These are phyloP conservation scores for Glarea lozoyensis DNA, from an alignment of 495 filamentous ascomycete species.

Conservation along the genomic window DNA sequence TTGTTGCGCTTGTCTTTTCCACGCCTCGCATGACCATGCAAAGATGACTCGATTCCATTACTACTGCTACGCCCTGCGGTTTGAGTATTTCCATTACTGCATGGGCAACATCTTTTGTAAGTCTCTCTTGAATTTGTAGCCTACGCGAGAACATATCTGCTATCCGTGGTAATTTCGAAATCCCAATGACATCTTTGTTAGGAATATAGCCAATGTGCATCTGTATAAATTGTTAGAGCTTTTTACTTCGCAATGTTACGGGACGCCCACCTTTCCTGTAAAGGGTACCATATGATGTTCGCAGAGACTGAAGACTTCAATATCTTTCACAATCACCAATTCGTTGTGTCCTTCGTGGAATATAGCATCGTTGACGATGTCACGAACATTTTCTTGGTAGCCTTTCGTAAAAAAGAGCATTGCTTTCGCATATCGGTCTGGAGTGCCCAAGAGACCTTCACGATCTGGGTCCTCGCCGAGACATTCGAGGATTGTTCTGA, in stretches of 20 bases:
- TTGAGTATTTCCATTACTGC: conserved; percentile 87
- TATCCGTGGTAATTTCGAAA: conserved; percentile 90
- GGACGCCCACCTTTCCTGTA: conserved; percentile 65
- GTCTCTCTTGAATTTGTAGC: conserved; percentile 88
- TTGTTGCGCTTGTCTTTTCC: conserved; percentile 76
- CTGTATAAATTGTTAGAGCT: conserved; percentile 30
- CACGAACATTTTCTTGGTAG: conserved; percentile 90
- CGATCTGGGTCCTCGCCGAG: conserved; percentile 91
- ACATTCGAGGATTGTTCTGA: conserved; percentile 88
- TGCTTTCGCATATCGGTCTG: conserved; percentile 86
- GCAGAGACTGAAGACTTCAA: conserved; percentile 91
- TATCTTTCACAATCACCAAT: conserved; percentile 94
- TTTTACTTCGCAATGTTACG: not conserved
- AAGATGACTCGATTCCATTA: conserved; percentile 96
- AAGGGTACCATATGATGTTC: conserved; percentile 98
- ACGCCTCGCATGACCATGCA: conserved; percentile 69
- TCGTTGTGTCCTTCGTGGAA: conserved; percentile 98
- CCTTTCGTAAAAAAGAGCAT: conserved; percentile 99
- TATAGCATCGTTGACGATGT: conserved; percentile 89
- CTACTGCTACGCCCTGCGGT: conserved; percentile 91
- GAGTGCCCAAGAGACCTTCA: conserved; percentile 81
- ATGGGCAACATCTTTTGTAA: conserved; percentile 93
- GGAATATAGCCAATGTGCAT: conserved; percentile 99
- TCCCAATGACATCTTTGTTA: conserved; percentile 73
- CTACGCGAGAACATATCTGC: conserved; percentile 95